Conservation (phyloP, 2,329 filamentous ascomycete genomes). For the Exophiala sp. region DNA sequence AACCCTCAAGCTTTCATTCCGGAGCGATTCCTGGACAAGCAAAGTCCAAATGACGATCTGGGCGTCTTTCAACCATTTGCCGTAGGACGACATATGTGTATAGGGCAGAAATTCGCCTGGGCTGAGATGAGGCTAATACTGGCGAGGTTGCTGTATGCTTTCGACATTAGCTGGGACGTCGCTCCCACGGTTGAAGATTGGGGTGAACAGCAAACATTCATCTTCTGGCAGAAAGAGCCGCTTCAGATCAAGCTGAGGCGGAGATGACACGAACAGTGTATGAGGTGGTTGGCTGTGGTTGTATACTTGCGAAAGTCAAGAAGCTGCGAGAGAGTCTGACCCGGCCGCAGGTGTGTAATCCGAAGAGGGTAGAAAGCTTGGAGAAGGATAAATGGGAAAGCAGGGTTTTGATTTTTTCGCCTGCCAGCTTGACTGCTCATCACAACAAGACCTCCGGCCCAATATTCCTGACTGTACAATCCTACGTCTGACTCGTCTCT, state of each 20-base stretch:
- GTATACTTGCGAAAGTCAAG: no score
- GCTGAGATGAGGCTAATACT: conserved; percentile 52
- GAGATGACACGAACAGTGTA: not conserved
- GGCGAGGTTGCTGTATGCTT: conserved; percentile 47
- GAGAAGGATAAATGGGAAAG: no score
- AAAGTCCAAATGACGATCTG: conserved; percentile 20
- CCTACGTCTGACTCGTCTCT: no score
- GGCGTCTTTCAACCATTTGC: conserved; percentile 47
- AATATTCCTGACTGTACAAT: no score
- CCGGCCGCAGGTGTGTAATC: no score
- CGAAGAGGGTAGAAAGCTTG: no score
- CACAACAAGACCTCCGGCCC: no score
- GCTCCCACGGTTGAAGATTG: conserved; percentile 1
- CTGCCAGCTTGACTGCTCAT: no score
- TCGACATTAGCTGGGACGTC: conserved; percentile 38
- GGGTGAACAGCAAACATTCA: conserved; percentile 13
- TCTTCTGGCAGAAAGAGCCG: conserved; percentile 15
- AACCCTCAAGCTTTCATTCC: conserved; percentile 9
- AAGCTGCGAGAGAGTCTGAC: no score
- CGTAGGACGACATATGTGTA: conserved; percentile 38
- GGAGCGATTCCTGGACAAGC: conserved; percentile 11
- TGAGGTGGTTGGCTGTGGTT: no score
- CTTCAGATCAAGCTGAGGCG: conserved; percentile 3
- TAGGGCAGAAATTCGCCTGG: conserved; percentile 43
- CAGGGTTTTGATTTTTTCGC: no score